Base-by-base conservation (phyloP, 306 rosid species). In the Oxytropis ochrocephala region DNA sequence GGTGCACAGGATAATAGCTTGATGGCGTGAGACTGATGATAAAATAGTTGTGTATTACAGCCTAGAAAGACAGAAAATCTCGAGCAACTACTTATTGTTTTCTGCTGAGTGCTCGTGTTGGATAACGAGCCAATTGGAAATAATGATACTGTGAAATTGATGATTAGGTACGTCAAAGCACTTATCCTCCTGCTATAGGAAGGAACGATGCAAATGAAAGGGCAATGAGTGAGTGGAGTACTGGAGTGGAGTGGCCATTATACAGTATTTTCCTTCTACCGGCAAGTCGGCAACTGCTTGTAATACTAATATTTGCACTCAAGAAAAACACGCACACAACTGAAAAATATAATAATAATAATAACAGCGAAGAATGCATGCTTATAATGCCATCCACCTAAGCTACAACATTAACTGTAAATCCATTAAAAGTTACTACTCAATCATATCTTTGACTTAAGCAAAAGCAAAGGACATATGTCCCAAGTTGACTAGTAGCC, bases 381-480 rank as follows among this genome's bases (percentile, higher is more conserved):
- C 62, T 68, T 57, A 64, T n/a, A n/a, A n/a, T 73, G 68, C 64
- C 72, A 43, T 74, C 67, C 78, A 81, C 78, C 81, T 33, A 75
- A 74, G 78, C 75, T 59, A 47, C 76, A 67, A 13, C 55, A 52
- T 76, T 36, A 36, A 30, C 70, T 49, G 35, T 30, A 18, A 69
- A 60, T 39, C 48, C 65, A 18, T 62, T 11, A 50, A 80, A 73
- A 63, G 69, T 44, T 11, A 7, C 2, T 11, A 7, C 2, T 35
- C 75, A 68, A 81, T 73, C 64, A 73, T 56, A 38, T 62, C 68
- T 73, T 77, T 77, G 77, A 73, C 80, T 63, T 55, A 8, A 30
- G 18, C 3, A 4, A 64, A 66, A 66, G 65, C 70, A 46, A 55
- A 35, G 12, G 32, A 57, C 50, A 69, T 17, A 42, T 69, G 65